Conservation (phyloP, 139 green algal species). For the Coelastrella sp. region DNA sequence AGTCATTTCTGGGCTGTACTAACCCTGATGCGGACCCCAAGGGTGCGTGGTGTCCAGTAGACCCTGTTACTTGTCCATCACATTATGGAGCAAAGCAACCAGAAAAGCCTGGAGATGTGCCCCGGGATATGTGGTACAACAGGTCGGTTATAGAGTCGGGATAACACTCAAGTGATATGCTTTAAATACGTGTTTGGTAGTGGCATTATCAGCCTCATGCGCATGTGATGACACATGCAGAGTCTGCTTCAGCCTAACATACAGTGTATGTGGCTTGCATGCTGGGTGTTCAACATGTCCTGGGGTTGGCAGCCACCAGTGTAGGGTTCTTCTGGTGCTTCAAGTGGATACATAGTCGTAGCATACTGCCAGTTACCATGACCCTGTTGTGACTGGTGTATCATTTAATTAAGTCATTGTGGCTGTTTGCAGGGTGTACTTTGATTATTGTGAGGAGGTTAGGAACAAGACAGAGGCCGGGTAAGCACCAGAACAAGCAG, state of each 20-base stretch:
- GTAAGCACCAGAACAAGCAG: no score
- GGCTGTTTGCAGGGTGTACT: constrained; percentile 7
- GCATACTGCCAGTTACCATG: no score
- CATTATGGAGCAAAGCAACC: constrained; percentile 22
- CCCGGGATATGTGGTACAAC: background rate
- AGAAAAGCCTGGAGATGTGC: background rate
- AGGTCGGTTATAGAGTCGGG: background rate
- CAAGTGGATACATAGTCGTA: no score
- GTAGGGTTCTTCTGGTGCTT: no score
- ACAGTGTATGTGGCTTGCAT: no score
- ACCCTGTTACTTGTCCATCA: constrained; percentile 13
- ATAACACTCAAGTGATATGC: no score
- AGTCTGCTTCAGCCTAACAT: no score
- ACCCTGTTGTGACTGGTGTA: background rate
- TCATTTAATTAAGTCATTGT: background rate
- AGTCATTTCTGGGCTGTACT: background rate
- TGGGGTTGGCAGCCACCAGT: no score
- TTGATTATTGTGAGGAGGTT: constrained; percentile 12
- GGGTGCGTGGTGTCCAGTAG: constrained; percentile 15
- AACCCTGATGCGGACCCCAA: background rate
- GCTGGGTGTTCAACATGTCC: no score
- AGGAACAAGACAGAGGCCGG: constrained; percentile 12
- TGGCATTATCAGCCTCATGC: no score
- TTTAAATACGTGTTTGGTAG: no score
- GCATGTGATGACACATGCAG: no score